phyloP scores from a whole-genome alignment of 2,329 filamentous ascomycete genomes.

The Stachybotrys echinatus region DNA sequence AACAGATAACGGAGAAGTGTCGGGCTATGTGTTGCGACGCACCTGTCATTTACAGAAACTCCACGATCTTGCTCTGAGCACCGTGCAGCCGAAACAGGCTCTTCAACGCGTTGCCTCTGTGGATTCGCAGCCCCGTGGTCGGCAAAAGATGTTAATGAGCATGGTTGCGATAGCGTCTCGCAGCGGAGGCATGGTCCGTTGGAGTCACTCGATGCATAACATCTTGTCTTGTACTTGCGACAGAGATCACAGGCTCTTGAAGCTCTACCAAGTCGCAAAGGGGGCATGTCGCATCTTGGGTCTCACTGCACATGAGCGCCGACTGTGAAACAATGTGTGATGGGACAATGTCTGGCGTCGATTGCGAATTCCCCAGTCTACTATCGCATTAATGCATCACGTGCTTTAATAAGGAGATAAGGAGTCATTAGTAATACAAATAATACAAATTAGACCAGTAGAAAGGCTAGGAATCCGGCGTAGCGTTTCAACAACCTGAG shows the following conservation, averaged over 20 bases:
- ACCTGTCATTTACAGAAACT: conserved; percentile 5
- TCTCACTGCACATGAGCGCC: not conserved
- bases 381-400: too few relatives aligned
- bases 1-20: not conserved
- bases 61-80: not conserved
- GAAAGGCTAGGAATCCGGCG: too few relatives aligned
- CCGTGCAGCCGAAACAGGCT: not conserved
- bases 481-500: too few relatives aligned
- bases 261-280: conserved; percentile 13
- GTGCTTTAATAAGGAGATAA: too few relatives aligned
- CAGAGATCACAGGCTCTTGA: conserved; percentile 19
- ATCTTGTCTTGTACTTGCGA: conserved; percentile 18
- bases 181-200: conserved; percentile 16
- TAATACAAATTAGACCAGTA: too few relatives aligned
- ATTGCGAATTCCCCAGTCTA: too few relatives aligned
- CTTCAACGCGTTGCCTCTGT: not conserved
- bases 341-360: too few relatives aligned
- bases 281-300: conserved; percentile 12
- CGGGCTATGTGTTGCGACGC: not conserved
- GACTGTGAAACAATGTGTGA: too few relatives aligned
- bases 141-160: conserved; percentile 9
- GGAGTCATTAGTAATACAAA: too few relatives aligned
- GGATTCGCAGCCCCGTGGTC: not conserved
- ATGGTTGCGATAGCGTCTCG: conserved; percentile 13
- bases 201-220: conserved; percentile 10